phyloP scores from a whole-genome alignment of 1,284 basidiomycete genomes.

The Tylopilus orsonianus region DNA sequence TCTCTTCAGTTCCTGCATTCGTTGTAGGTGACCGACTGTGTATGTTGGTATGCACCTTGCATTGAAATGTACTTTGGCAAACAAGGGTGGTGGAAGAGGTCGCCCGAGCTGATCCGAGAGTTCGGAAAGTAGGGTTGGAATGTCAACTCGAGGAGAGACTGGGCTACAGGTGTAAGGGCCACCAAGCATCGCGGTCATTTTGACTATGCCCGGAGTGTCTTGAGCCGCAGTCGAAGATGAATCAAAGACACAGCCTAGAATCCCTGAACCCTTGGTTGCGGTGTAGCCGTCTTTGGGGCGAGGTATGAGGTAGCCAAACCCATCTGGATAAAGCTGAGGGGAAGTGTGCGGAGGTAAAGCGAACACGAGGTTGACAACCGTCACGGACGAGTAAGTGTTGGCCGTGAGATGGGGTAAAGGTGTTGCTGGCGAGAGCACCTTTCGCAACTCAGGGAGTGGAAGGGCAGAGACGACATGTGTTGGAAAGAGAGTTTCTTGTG shows the following conservation, averaged over 20 bases:
- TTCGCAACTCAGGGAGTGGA: constrained; percentile 66
- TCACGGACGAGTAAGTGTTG: constrained; percentile 66
- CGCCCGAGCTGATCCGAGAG: constrained; percentile 55
- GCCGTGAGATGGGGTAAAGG: constrained; percentile 48
- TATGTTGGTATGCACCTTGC: constrained; percentile 83
- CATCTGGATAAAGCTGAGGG: constrained; percentile 66
- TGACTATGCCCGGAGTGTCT: constrained; percentile 52
- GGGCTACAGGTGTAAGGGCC: constrained; percentile 51
- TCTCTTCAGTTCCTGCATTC: constrained; percentile 63
- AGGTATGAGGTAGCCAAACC: constrained; percentile 94
- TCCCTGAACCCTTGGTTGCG: constrained; percentile 44
- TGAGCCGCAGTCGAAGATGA: constrained; percentile 72
- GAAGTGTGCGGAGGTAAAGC: constrained; percentile 42
- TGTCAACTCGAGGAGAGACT: constrained; percentile 19
- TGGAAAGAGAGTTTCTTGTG: constrained; percentile 40
- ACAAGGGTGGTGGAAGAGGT: constrained; percentile 58
- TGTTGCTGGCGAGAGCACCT: constrained; percentile 43
- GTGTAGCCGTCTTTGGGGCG: constrained; percentile 58
- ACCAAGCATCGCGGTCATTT: constrained; percentile 91
- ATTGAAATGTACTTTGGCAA: constrained; percentile 59
- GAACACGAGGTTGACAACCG: constrained; percentile 77
- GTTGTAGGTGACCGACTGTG: constrained; percentile 67
- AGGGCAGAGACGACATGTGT: constrained; percentile 70
- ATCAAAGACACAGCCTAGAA: constrained; percentile 86
- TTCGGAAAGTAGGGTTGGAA: constrained; percentile 32